A percentile compares a stretch with the other conserved stretches of the same genome.
Evolutionary conservation across 208 protist species (phyloP).

Genomic region (Strigomonas culicis): DNA sequence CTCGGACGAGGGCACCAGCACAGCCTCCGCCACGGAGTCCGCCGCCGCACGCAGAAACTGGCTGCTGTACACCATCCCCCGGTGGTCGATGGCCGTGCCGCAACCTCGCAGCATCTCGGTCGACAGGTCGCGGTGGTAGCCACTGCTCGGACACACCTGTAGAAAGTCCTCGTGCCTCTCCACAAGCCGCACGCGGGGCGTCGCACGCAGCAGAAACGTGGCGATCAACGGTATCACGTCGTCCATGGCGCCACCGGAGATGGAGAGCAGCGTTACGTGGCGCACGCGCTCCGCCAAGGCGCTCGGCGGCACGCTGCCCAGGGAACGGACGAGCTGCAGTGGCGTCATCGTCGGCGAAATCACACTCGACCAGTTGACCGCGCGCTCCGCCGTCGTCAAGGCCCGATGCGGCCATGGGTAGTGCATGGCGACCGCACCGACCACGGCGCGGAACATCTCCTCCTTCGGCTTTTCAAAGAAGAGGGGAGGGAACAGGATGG

Average conservation of each 20-base stretch:
- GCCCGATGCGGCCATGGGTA: neutral
- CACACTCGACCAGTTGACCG: conserved; percentile 20
- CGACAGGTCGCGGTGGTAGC: conserved; percentile 50
- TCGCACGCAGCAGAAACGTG: conserved; percentile 40
- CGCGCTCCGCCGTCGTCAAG: neutral
- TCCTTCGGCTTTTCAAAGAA: conserved; percentile 60
- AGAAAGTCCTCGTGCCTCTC: neutral
- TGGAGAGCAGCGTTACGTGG: conserved; percentile 37
- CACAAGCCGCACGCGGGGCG: conserved; percentile 17
- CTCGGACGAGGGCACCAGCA: conserved; percentile 36
- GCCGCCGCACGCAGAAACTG: conserved; percentile 56
- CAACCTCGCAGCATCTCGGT: conserved; percentile 69
- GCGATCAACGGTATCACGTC: conserved; percentile 61
- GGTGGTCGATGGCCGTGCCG: conserved; percentile 60
- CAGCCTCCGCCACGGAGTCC: conserved; percentile 55
- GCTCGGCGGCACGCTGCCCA: conserved; percentile 22
- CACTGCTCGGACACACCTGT: neutral
- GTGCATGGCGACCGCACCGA: conserved; percentile 33
- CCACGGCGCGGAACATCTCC: conserved; percentile 31
- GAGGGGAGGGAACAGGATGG: conserved; percentile 60
- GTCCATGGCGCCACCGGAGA: conserved; percentile 73
- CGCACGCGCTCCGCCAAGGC: conserved; percentile 34
- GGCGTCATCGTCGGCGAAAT: conserved; percentile 19
- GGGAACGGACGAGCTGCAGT: conserved; percentile 22
- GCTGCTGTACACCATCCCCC: conserved; percentile 69